Evolutionary conservation across 306 rosid species (phyloP).

Genomic region (Cucurbita argyrosperma): DNA sequence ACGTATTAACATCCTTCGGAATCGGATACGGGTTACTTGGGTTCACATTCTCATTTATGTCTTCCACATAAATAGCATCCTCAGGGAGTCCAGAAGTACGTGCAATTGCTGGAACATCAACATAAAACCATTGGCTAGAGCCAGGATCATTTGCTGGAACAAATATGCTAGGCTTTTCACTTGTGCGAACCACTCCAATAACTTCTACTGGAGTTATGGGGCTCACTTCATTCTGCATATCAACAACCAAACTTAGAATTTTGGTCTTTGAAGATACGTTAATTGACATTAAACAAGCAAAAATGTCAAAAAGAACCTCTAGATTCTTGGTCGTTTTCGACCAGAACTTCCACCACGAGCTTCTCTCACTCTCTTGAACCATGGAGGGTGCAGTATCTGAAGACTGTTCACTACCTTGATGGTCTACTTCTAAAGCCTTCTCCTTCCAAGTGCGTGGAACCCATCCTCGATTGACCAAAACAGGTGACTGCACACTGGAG

Average conservation of each 20-base stretch:
- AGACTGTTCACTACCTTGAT: slow-evolving; percentile 19
- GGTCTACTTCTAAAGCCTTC: slow-evolving; percentile 24
- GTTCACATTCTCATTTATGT: slow-evolving; percentile 52
- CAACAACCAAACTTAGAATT: slow-evolving; percentile 7
- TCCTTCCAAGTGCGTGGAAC: slow-evolving; percentile 92
- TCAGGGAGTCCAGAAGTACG: slow-evolving; percentile 56
- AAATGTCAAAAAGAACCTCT: slow-evolving; percentile 34
- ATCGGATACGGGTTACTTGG: slow-evolving; percentile 80
- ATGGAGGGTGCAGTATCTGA: slow-evolving; percentile 16
- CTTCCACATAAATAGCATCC: slow-evolving; percentile 55
- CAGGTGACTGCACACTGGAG: slow-evolving; percentile 47
- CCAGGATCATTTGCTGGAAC: slow-evolving; percentile 85
- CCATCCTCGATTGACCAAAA: slow-evolving; percentile 93
- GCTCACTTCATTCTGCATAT: slow-evolving; percentile 40
- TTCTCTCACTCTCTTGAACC: slow-evolving; percentile 22
- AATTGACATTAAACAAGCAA: neutral
- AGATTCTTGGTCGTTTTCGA: slow-evolving; percentile 21
- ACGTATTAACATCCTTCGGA: slow-evolving; percentile 66
- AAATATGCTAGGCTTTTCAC: slow-evolving; percentile 91
- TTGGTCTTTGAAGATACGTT: neutral
- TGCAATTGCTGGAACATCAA: slow-evolving; percentile 81
- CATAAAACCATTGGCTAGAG: slow-evolving; percentile 78
- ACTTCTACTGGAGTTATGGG: slow-evolving; percentile 37
- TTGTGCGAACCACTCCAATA: slow-evolving; percentile 71
- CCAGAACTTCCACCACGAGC: slow-evolving; percentile 93